A percentile compares a stretch with the other conserved stretches of the same genome.
These are phyloP conservation scores for Geotrichum bryndzae DNA, from an alignment of 1,139 yeast species.

Conservation along the genomic window DNA sequence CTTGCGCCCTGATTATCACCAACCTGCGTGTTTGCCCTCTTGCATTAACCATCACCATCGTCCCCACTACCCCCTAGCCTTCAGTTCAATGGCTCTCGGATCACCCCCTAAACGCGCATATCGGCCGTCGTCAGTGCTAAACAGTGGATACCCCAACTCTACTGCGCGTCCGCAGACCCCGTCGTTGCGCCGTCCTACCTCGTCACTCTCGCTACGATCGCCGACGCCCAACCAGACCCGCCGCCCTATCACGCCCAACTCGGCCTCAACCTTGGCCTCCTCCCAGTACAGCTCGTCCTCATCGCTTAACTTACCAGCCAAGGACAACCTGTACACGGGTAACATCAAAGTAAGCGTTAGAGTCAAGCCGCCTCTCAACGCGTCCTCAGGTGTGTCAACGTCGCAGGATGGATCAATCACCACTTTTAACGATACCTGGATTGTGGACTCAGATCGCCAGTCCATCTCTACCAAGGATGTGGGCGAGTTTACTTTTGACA, in stretches of 20 bases:
- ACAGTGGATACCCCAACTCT: constrained; percentile 5
- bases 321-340: constrained; percentile 28
- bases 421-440: constrained; percentile 23
- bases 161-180: constrained; percentile 30
- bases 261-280: not conserved
- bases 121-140: constrained; percentile 9
- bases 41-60: not conserved
- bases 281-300: constrained; percentile 1
- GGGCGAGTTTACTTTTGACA: constrained; percentile 60
- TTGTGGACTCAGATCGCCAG: constrained; percentile 23
- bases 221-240: constrained; percentile 25
- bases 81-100: constrained; percentile 2
- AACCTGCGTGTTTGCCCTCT: not conserved
- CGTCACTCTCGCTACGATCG: constrained; percentile 28
- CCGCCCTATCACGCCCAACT: constrained; percentile 25
- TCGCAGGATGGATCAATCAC: constrained; percentile 11
- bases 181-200: constrained; percentile 27
- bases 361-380: constrained; percentile 29
- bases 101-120: constrained; percentile 13
- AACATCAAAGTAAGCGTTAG: constrained; percentile 36
- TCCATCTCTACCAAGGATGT: constrained; percentile 30
- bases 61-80: not conserved
- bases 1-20: not conserved
- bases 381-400: constrained; percentile 5
- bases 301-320: not conserved